A percentile compares a stretch with the other conserved stretches of the same genome.
phyloP scores from a whole-genome alignment of 2,329 filamentous ascomycete species.

The Xylaria sp. region DNA sequence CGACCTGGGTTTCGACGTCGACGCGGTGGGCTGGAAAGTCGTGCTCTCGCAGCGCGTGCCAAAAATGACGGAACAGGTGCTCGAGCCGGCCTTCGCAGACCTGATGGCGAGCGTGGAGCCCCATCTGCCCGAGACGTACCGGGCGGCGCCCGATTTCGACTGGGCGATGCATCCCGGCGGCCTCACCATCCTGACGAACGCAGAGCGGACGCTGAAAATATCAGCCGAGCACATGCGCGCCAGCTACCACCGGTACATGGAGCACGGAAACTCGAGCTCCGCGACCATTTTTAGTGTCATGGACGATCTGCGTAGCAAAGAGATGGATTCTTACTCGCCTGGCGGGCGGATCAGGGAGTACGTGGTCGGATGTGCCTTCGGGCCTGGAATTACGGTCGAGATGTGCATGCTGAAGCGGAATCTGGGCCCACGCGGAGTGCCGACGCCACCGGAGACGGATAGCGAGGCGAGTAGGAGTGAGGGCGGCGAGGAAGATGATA shows the following conservation, averaged over 20 bases:
- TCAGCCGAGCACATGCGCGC: conserved; percentile 69
- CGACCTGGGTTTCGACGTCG: conserved; percentile 69
- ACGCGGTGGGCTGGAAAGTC: conserved; percentile 71
- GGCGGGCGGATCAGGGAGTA: conserved; percentile 58
- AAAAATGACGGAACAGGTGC: conserved; percentile 56
- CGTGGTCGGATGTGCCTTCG: conserved; percentile 72
- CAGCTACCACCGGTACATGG: conserved; percentile 72
- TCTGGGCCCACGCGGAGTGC: conserved; percentile 42
- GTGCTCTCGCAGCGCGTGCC: conserved; percentile 67
- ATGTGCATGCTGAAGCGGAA: conserved; percentile 68
- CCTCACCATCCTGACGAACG: conserved; percentile 67
- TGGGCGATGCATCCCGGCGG: conserved; percentile 77
- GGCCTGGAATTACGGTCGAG: conserved; percentile 71
- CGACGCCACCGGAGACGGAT: conserved; percentile 61
- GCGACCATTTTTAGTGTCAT: conserved; percentile 73
- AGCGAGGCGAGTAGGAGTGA: conserved; percentile 54
- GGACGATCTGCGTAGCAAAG: conserved; percentile 62
- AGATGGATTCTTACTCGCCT: conserved; percentile 63
- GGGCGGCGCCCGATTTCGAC: conserved; percentile 65
- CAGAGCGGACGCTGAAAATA: conserved; percentile 63
- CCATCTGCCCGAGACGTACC: conserved; percentile 51
- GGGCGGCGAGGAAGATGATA: conserved; percentile 44
- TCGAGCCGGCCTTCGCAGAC: conserved; percentile 60
- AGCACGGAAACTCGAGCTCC: conserved; percentile 71
- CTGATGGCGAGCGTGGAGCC: conserved; percentile 55